Evolutionary conservation across 139 green algal species (phyloP), one percentile per base, ranked within the genome.

Genomic region (Diplosphaera chodatii): DNA sequence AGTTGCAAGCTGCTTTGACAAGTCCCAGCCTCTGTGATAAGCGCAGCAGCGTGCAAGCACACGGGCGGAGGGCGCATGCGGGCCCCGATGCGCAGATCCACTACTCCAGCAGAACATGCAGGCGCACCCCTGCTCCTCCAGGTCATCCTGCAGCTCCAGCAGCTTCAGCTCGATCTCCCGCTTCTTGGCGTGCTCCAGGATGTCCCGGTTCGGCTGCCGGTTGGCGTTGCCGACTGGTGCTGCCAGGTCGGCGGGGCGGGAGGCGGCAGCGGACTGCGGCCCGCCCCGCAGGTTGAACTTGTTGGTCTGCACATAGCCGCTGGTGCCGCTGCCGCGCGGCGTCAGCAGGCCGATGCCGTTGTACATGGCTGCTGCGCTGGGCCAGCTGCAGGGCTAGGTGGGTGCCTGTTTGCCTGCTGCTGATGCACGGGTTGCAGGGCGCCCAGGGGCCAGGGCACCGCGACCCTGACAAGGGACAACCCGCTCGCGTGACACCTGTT

Each of bases 171-270:
- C 94, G 1, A 99, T 86, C 67, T 96, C 87, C 0, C 95, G 84
- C 82, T 97, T 97, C 25, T 82, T 77, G 63, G 97, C 95, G 81
- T 99, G 95, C 64, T 96, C 87, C 30, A 98, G 69, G 34, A 99
- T 98, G 3, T 82, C 86, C 32, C 86, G 64, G 73, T 97, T 93
- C 31, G 93, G 78, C 77, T 92, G 77, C 32, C 80, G 77, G n/a
- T 83, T 41, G 64, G 74, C 64, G 48, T 23, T 23, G 59, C 23
- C 25, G 4, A 32, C 28, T 63, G 28, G 71, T 27, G 10, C 77
- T 66, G 34, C 69, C 66, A 59, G 48, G 48, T 59, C 48, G 0
- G 28, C 55, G 6, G 66, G 66, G 3, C 74, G 69, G 20, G 59
- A 37, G 23, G 41, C 64, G 33, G 41, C 64, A 23, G 48, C 48